Base-by-base conservation (phyloP, 1,139 yeast species). In the Hyphopichia wangnamkhiaoensis region DNA sequence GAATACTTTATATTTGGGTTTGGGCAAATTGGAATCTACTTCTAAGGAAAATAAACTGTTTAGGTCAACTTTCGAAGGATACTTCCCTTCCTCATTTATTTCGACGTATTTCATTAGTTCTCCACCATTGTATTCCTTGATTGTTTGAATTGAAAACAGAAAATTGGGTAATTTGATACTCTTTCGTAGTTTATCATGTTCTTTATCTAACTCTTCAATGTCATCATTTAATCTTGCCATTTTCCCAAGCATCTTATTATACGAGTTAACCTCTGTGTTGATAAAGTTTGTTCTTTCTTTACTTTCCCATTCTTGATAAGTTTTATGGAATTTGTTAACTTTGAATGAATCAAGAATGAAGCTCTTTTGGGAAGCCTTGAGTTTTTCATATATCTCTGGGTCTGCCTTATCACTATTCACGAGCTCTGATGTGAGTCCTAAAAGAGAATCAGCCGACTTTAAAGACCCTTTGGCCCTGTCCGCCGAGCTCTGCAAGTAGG, bases 271-370 rank as follows among this genome's bases (percentile, higher is more conserved):
- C 28, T 65, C 64, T n/a, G 45, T 43, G 10, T 55, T 51, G 8
- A 63, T 45, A 31, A 65, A 63, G 28, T 45, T 36, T 1, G 48
- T 46, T n/a, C 35, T 54, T 31, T 51, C 44, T 3, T 43, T 37
- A 20, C 45, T 37, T 34, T 65, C 66, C 71, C 71, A 65, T 24
- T 52, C 58, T 43, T 66, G 61, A 43, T 57, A 61, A 10, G 53
- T 57, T 32, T 57, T 54, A 31, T 67, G 70, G 28, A 64, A 54
- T 40, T 56, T 58, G 40, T 58, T 65, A 24, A 68, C 57, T 19
- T 53, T 44, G 45, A 64, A 67, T 7, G 75, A 65, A 39, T 69
- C 76, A 12, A 69, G 45, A 1, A 70, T 52, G 37, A 53, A 59
- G 24, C 53, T 45, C 44, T 53, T 58, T 40, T 59, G 59, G 13